Evolutionary conservation across 2,329 filamentous ascomycete genomes (phyloP).

Genomic region (Sporothrix pallida): DNA sequence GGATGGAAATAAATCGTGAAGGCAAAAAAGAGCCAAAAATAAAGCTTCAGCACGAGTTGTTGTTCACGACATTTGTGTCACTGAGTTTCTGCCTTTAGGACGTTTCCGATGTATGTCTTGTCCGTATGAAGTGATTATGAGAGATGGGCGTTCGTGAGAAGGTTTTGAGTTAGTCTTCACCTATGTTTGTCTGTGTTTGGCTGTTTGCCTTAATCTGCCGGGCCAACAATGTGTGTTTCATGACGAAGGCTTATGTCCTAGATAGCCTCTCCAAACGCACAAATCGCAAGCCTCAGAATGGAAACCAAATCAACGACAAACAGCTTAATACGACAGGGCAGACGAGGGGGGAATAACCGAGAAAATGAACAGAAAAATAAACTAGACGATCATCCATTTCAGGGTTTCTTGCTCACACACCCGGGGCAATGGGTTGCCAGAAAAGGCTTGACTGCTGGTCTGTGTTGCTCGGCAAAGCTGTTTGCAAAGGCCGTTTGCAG

Average conservation of each 20-base stretch:
- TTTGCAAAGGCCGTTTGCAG: background rate
- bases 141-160: no score
- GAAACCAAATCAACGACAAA: background rate
- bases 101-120: no score
- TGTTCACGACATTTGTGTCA: no score
- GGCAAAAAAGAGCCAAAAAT: no score
- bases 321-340: background rate
- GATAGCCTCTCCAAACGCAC: background rate
- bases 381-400: background rate
- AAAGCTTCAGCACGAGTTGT: no score
- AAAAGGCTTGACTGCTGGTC: background rate
- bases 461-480: constrained; percentile 12
- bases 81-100: no score
- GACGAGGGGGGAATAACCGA: background rate
- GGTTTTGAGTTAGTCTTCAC: no score
- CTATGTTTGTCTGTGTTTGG: background rate
- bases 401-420: constrained; percentile 4
- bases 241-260: background rate
- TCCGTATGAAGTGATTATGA: no score
- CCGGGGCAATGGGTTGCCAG: background rate
- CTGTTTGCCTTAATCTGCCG: background rate
- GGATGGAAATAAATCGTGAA: background rate
- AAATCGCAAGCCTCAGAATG: background rate
- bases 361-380: background rate
- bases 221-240: background rate